Evolutionary conservation across 768 basidiomycete species (phyloP).

Genomic region (Suillus americanus): DNA sequence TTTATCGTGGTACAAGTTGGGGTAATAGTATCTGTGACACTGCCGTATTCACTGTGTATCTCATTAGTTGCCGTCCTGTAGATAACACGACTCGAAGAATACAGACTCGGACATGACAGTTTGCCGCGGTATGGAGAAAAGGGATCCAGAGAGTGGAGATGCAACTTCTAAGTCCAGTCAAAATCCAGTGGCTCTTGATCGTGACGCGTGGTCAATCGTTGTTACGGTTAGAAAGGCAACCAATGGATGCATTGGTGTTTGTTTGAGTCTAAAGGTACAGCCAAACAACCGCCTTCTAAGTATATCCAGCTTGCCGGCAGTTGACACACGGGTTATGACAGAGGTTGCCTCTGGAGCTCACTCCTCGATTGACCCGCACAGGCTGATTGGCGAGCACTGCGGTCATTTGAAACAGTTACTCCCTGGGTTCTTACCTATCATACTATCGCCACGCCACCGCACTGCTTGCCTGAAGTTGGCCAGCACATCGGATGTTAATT

Average conservation of each 20-base stretch:
- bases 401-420: neutral
- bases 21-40: slow-evolving; percentile 23
- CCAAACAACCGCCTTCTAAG: slow-evolving; percentile 27
- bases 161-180: neutral
- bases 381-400: too few species aligned
- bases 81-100: slow-evolving; percentile 4
- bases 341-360: neutral
- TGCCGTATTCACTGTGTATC: slow-evolving; percentile 16
- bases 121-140: too few species aligned
- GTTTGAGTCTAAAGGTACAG: slow-evolving; percentile 25
- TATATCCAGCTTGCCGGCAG: slow-evolving; percentile 4
- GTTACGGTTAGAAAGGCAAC: neutral
- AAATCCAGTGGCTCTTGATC: neutral
- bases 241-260: slow-evolving; percentile 5
- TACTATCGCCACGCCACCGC: neutral
- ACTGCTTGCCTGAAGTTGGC: neutral
- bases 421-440: neutral
- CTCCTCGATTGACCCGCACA: neutral
- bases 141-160: too few species aligned
- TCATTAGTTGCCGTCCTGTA: neutral
- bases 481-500: neutral
- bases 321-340: neutral
- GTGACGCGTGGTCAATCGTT: neutral
- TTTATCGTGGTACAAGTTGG: slow-evolving; percentile 32
- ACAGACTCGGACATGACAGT: slow-evolving; percentile 32